Conservation (phyloP, 345 rosid genomes). For the Citropsis articulata region DNA sequence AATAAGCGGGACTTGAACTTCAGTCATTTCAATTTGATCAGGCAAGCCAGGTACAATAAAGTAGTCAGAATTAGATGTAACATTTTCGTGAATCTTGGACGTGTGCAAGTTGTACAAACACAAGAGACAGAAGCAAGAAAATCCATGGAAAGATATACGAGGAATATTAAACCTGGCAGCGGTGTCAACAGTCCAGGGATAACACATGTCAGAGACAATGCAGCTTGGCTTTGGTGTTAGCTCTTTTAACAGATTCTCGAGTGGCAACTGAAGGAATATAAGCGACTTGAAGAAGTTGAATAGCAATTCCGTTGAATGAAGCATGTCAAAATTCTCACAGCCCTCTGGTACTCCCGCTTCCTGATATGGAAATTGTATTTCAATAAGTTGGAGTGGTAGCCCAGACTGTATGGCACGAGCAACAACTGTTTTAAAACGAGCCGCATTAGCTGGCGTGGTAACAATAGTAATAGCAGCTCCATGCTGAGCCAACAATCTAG, state of each 20-base stretch:
- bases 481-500: constrained; percentile 42
- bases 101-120: constrained; percentile 1
- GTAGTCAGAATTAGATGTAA: constrained; percentile 24
- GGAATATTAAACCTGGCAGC: constrained; percentile 23
- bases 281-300: not conserved
- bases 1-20: no score
- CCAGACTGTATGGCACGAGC: not conserved
- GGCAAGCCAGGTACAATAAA: constrained; percentile 36
- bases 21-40: constrained; percentile 22
- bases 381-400: not conserved
- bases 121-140: constrained; percentile 13
- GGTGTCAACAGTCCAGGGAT: constrained; percentile 19
- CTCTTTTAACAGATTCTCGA: constrained; percentile 19
- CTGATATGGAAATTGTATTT: constrained; percentile 1
- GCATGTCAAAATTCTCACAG: constrained; percentile 3
- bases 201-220: constrained; percentile 32
- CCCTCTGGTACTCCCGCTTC: constrained; percentile 10
- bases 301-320: not conserved
- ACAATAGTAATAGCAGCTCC: constrained; percentile 42
- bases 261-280: not conserved
- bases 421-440: constrained; percentile 6
- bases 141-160: constrained; percentile 27
- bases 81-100: constrained; percentile 22
- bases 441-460: constrained; percentile 37
- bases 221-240: constrained; percentile 24